Evolutionary conservation across 1,284 basidiomycete genomes (phyloP).

Genomic region (Taiwanofungus camphoratus): DNA sequence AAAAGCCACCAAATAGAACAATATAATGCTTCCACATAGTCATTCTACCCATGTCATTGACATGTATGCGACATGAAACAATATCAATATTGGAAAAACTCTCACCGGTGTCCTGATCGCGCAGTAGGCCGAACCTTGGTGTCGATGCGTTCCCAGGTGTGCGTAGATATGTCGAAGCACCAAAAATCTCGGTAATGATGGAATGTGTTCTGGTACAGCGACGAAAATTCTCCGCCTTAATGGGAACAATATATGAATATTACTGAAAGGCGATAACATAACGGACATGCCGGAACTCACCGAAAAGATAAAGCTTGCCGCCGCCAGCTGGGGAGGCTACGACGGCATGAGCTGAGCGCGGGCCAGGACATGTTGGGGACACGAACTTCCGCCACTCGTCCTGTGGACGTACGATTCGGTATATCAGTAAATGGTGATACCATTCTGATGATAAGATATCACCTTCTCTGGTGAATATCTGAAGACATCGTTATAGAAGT

Average conservation of each 20-base stretch:
- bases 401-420: slow-evolving; percentile 26
- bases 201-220: slow-evolving; percentile 81
- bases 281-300: slow-evolving; percentile 31
- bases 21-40: slow-evolving; percentile 57
- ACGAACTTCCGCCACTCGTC: slow-evolving; percentile 86
- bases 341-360: slow-evolving; percentile 80
- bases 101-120: slow-evolving; percentile 77
- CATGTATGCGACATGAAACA: background rate
- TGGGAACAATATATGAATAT: background rate
- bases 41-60: slow-evolving; percentile 52
- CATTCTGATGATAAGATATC: slow-evolving; percentile 3
- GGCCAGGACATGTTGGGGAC: slow-evolving; percentile 78
- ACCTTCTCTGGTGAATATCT: slow-evolving; percentile 80
- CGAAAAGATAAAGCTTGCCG: slow-evolving; percentile 82
- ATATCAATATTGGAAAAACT: slow-evolving; percentile 1
- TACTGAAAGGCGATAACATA: background rate
- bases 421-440: background rate
- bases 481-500: slow-evolving; percentile 79
- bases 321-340: slow-evolving; percentile 69
- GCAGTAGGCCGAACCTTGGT: slow-evolving; percentile 78
- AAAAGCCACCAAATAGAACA: slow-evolving; percentile 13
- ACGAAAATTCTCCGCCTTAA: slow-evolving; percentile 82
- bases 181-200: slow-evolving; percentile 90
- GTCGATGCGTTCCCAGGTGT: slow-evolving; percentile 88
- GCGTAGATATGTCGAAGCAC: slow-evolving; percentile 70